Conservation (phyloP, 2,329 filamentous ascomycete species). For the Colletotrichum shisoi region DNA sequence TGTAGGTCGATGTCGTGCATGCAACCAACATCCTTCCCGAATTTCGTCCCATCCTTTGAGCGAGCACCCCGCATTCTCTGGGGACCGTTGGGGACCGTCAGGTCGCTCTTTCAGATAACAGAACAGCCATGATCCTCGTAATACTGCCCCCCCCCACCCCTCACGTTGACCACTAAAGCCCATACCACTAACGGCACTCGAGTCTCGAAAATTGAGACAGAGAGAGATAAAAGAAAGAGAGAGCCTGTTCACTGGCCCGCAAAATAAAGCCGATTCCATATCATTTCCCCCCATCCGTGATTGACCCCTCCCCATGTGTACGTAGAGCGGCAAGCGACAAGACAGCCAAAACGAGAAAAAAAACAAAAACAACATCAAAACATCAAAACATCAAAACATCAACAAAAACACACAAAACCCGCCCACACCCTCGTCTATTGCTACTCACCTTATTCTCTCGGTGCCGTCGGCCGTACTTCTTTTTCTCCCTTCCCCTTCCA, state of each 20-base stretch:
- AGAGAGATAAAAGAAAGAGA: background rate
- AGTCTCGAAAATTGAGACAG: conserved; percentile 18
- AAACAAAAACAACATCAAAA: conserved; percentile 26
- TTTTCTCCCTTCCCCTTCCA: background rate
- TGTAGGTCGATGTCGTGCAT: background rate
- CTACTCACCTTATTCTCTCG: background rate
- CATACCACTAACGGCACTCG: conserved; percentile 17
- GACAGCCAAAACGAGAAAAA: conserved; percentile 12
- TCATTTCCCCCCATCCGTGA: conserved; percentile 23
- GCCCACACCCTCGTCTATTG: conserved; percentile 13
- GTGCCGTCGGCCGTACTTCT: background rate
- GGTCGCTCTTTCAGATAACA: background rate
- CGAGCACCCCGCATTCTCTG: background rate
- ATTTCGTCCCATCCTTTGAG: background rate
- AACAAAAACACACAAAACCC: conserved; percentile 7
- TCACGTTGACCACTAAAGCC: conserved; percentile 31
- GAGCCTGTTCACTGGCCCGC: conserved; percentile 15
- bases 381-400: conserved; percentile 32
- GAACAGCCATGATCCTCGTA: conserved; percentile 25
- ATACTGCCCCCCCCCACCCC: conserved; percentile 1
- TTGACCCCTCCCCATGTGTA: conserved; percentile 13
- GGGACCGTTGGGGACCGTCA: background rate
- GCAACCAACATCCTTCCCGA: conserved; percentile 6
- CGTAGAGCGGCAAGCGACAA: conserved; percentile 11
- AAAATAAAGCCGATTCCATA: conserved; percentile 24